A percentile compares a stretch with the other conserved stretches of the same genome.
Conservation (phyloP, 2,329 filamentous ascomycete species). For the Talaromyces sp. region DNA sequence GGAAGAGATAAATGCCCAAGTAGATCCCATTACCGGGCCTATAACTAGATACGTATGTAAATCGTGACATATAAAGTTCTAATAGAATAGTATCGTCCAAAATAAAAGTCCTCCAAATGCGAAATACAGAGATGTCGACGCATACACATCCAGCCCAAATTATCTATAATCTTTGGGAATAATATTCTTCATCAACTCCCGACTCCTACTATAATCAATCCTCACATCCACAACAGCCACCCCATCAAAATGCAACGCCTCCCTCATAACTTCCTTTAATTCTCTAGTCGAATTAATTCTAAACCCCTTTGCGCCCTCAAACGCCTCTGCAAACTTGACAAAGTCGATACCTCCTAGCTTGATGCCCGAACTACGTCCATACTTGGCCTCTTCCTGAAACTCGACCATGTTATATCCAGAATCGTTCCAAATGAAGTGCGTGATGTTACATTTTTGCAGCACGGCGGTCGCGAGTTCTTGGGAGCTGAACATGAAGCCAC, state of each 20-base stretch:
- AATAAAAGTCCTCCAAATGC: background rate
- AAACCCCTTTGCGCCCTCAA: conserved; percentile 13
- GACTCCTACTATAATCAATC: conserved; percentile 17
- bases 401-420: conserved; percentile 17
- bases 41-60: background rate
- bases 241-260: conserved; percentile 12
- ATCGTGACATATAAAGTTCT: background rate
- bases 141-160: background rate
- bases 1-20: background rate
- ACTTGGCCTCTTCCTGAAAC: conserved; percentile 18
- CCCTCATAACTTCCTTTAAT: conserved; percentile 11
- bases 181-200: conserved; percentile 17
- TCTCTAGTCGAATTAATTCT: conserved; percentile 3
- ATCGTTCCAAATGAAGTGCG: conserved; percentile 18
- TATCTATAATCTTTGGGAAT: conserved; percentile 17
- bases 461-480: conserved; percentile 15
- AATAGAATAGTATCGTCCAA: no score
- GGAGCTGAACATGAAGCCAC: conserved; percentile 17
- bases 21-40: background rate
- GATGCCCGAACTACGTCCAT: conserved; percentile 16
- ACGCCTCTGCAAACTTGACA: conserved; percentile 15
- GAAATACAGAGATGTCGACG: background rate
- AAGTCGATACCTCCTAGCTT: conserved; percentile 15
- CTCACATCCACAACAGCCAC: conserved; percentile 15
- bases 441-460: conserved; percentile 17